Percentiles rank a stretch among this genome's conserved stretches.
These are phyloP conservation scores for Xylaria castorea DNA, from an alignment of 495 filamentous ascomycete species.

Conservation along the genomic window DNA sequence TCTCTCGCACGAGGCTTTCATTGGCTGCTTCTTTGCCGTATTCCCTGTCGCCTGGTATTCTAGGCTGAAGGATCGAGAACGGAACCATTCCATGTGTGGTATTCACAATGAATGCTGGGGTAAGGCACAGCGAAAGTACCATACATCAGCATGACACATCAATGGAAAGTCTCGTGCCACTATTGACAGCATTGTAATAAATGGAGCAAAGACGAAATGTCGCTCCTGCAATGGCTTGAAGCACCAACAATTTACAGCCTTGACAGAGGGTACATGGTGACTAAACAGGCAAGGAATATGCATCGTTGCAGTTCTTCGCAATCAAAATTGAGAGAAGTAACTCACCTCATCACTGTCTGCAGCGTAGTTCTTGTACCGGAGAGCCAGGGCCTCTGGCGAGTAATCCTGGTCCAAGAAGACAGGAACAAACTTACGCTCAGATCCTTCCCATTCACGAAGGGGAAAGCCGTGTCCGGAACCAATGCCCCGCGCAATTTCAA, in stretches of 20 bases:
- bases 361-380: slow-evolving; percentile 55
- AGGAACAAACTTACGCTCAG: slow-evolving; percentile 59
- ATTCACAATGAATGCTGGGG: slow-evolving; percentile 1
- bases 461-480: slow-evolving; percentile 38
- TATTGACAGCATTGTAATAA: neutral
- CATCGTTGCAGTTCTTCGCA: neutral
- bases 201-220: neutral
- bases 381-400: slow-evolving; percentile 57
- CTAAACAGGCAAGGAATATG: neutral
- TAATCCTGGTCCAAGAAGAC: slow-evolving; percentile 67
- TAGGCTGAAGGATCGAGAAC: neutral
- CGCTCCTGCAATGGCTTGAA: neutral
- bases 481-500: slow-evolving; percentile 53
- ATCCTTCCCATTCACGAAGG: slow-evolving; percentile 54
- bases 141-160: slow-evolving; percentile 24
- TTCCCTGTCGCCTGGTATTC: neutral
- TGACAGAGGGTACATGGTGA: neutral
- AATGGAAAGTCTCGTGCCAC: slow-evolving; percentile 28
- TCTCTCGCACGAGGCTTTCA: neutral
- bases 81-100: slow-evolving; percentile 11
- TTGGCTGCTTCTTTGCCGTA: neutral
- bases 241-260: neutral
- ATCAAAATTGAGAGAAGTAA: slow-evolving; percentile 14
- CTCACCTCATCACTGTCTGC: slow-evolving; percentile 51
- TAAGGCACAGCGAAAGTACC: slow-evolving; percentile 22